These are phyloP conservation scores for Thermothielavioides terrestris DNA, from an alignment of 495 filamentous ascomycete species.

Conservation along the genomic window DNA sequence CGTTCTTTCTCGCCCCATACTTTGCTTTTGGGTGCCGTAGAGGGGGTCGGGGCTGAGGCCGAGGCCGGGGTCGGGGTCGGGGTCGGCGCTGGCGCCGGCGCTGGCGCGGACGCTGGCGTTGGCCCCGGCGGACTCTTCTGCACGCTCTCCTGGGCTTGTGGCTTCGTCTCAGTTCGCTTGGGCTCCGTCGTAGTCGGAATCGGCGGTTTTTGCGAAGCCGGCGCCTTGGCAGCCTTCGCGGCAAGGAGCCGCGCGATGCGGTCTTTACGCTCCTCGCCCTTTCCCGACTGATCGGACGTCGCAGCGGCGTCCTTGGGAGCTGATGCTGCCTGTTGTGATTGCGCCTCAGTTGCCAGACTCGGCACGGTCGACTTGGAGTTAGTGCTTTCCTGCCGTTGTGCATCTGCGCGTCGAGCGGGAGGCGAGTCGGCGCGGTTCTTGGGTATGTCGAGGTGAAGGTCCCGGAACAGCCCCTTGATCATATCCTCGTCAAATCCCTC, in stretches of 20 bases:
- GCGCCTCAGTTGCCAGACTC: background rate
- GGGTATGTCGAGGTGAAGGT: slow-evolving; percentile 49
- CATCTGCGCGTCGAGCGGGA: background rate
- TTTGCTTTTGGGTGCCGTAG: slow-evolving; percentile 23
- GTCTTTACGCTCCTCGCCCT: slow-evolving; percentile 64
- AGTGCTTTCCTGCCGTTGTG: background rate
- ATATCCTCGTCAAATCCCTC: slow-evolving; percentile 60
- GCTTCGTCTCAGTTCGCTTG: slow-evolving; percentile 8
- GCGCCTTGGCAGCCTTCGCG: slow-evolving; percentile 37
- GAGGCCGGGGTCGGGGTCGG: too few relatives aligned
- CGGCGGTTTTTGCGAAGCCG: slow-evolving; percentile 2
- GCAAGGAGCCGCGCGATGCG: slow-evolving; percentile 67
- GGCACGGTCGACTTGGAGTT: background rate
- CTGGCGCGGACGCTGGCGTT: too few relatives aligned
- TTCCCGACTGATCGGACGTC: slow-evolving; percentile 24
- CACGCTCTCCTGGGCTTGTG: slow-evolving; percentile 2
- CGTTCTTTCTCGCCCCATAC: slow-evolving; percentile 37
- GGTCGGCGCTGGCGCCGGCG: slow-evolving; percentile 13
- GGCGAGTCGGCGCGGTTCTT: slow-evolving; percentile 13
- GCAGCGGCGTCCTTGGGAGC: slow-evolving; percentile 7
- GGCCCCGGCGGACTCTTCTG: too few relatives aligned
- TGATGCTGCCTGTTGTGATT: slow-evolving; percentile 2
- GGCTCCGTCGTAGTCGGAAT: slow-evolving; percentile 2
- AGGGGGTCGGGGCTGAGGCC: slow-evolving; percentile 6
- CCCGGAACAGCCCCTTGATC: slow-evolving; percentile 55